Evolutionary conservation across 352 stramenopile genomes (phyloP), one percentile per base, ranked within the genome.

Genomic region (Phytophthora tubulina): DNA sequence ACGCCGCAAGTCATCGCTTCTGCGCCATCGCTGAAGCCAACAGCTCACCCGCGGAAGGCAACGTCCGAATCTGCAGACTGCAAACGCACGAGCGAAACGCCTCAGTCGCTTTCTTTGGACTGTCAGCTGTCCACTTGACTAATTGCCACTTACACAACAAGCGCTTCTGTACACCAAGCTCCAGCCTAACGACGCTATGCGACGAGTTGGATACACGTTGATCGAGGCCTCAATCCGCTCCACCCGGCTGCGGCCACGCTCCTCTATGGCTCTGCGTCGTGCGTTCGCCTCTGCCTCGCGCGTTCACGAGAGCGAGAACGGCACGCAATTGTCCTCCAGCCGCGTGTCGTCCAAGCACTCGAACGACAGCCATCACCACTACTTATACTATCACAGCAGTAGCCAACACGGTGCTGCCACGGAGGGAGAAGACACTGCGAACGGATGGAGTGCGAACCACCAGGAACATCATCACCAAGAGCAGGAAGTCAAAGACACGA

Each of bases 331-430:
- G 50, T 36, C 59, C 3, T 56, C 51, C 11, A 35, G 41, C 14
- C 49, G 46, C 36, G 13, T 17, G 10, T 9, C 11, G 5, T 11
- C 33, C 27, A 76, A 68, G 39, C 33, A 65, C 63, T 10, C 39
- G 14, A 49, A 27, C 39, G 27, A 55, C 46, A 45, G 44, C 63
- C 39, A 62, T 42, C 17, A 61, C 15, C 71, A 70, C 46, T 50
- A 52, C 36, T 42, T 75, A 17, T 74, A 74, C 48, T 74, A 76
- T 55, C 62, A 74, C 58, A 73, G 67, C 59, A 79, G 67, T 50
- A 76, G 58, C 39, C 60, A 79, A 1, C 53, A 68, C 36, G 66
- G 61, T 9, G 42, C 39, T 35, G 39, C 51, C 6, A 27, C 38
- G 4, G 50, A 71, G 3, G 52, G 36, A 51, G 46, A 56, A 13